A percentile compares a stretch with the other conserved stretches of the same genome.
Conservation (phyloP, 139 green algal species). For the Micromonas commoda region DNA sequence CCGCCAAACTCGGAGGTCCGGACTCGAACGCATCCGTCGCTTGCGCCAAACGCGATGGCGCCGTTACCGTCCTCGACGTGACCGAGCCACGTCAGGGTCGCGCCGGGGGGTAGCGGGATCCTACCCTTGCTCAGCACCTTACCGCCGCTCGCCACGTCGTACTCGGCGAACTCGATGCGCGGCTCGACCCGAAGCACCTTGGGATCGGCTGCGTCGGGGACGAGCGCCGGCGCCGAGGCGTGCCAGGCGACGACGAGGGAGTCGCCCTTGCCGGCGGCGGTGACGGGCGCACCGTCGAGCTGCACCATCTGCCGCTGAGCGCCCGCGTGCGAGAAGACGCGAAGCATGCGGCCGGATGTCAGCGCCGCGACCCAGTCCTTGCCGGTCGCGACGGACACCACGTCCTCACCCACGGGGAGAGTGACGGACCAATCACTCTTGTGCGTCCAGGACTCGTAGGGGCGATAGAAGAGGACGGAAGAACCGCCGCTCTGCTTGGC, state of each 20-base stretch:
- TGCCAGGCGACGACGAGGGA: slow-evolving; percentile 11
- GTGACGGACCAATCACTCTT: slow-evolving; percentile 66
- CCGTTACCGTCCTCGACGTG: slow-evolving; percentile 57
- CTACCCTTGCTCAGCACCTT: slow-evolving; percentile 28
- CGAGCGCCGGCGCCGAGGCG: background rate
- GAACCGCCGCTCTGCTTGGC: slow-evolving; percentile 30
- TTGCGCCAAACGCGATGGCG: slow-evolving; percentile 56
- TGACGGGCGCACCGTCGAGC: background rate
- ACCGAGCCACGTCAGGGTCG: slow-evolving; percentile 65
- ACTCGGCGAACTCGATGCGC: slow-evolving; percentile 36
- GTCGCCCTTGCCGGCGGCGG: background rate
- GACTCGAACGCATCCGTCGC: slow-evolving; percentile 48
- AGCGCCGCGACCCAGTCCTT: slow-evolving; percentile 51
- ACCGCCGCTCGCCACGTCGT: slow-evolving; percentile 35
- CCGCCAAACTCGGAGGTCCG: slow-evolving; percentile 54
- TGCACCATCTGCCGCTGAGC: slow-evolving; percentile 12
- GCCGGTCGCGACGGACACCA: slow-evolving; percentile 55
- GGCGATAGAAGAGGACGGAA: slow-evolving; percentile 57
- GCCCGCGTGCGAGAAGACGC: slow-evolving; percentile 57
- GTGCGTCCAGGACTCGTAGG: slow-evolving; percentile 68
- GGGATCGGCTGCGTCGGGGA: background rate
- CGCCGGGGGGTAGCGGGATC: slow-evolving; percentile 50
- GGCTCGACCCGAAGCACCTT: slow-evolving; percentile 14
- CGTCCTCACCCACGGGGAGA: slow-evolving; percentile 63
- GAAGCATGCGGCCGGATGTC: slow-evolving; percentile 57